Percentiles rank a stretch among this genome's conserved stretches.
These are phyloP conservation scores for Parafenestella ontariensis DNA, from an alignment of 2,329 filamentous ascomycete genomes.

Conservation along the genomic window DNA sequence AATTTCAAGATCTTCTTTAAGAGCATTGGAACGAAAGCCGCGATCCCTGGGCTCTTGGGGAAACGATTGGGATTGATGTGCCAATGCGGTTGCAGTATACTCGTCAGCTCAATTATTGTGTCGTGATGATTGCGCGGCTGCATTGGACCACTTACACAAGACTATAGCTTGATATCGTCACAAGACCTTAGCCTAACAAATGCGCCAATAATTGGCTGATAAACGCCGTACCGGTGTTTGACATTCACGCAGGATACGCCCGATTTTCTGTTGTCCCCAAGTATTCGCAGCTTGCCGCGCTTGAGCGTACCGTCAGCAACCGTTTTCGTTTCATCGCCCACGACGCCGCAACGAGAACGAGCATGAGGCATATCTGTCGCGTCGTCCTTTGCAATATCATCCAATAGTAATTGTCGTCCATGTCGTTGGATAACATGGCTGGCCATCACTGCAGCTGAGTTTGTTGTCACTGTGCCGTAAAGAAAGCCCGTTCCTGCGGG, in stretches of 20 bases:
- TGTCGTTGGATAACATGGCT: not conserved
- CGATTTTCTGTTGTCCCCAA: not conserved
- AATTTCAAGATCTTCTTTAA: no score
- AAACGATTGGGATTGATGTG: no score
- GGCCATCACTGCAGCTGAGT: not conserved
- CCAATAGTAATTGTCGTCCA: not conserved
- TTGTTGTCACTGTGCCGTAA: constrained; percentile 10
- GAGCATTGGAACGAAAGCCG: no score
- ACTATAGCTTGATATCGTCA: not conserved
- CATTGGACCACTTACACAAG: not conserved
- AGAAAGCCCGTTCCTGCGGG: constrained; percentile 6
- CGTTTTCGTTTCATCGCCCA: not conserved
- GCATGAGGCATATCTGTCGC: not conserved
- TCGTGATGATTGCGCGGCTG: no score
- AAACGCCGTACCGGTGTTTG: not conserved
- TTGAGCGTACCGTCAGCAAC: not conserved
- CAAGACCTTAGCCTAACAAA: not conserved
- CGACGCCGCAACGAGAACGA: not conserved
- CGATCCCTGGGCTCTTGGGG: no score
- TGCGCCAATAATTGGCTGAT: not conserved
- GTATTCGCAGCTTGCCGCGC: constrained; percentile 2
- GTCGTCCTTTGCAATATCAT: not conserved
- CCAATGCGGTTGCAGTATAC: no score
- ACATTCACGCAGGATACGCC: not conserved
- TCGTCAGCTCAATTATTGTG: no score